Conservation (phyloP, 2,329 filamentous ascomycete genomes). For the Diaporthe vaccinii region DNA sequence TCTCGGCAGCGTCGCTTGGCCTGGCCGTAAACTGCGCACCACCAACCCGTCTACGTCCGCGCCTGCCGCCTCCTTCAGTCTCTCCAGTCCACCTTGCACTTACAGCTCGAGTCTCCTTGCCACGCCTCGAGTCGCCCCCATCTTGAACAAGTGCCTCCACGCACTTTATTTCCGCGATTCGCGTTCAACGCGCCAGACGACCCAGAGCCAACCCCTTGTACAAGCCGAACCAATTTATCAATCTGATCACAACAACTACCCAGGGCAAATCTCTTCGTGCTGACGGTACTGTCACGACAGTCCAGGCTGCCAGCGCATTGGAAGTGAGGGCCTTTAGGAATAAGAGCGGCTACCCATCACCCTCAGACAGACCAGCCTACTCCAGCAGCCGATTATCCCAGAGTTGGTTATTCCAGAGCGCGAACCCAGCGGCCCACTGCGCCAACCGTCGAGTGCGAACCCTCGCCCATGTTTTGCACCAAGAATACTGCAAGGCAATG, state of each 20-base stretch:
- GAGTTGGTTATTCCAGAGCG: background rate
- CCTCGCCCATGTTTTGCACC: conserved; percentile 13
- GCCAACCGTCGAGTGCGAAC: conserved; percentile 11
- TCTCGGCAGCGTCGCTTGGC: conserved; percentile 10
- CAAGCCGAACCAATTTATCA: background rate
- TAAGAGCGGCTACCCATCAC: background rate
- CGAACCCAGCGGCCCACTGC: background rate
- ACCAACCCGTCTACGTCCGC: background rate
- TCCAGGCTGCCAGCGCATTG: background rate
- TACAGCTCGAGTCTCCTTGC: conserved; percentile 2
- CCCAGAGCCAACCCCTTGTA: background rate
- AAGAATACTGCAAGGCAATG: conserved; percentile 30
- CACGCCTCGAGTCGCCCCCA: background rate
- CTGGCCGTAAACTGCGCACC: conserved; percentile 18
- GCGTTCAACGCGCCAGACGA: conserved; percentile 1
- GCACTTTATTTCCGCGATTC: background rate
- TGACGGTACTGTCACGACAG: background rate
- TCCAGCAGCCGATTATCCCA: background rate
- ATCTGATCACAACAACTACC: conserved; percentile 15
- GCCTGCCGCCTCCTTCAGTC: background rate
- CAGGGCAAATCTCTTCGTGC: background rate
- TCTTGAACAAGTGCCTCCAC: background rate
- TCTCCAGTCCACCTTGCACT: conserved; percentile 14
- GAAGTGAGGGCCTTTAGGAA: background rate
- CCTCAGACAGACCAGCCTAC: background rate